These are phyloP conservation scores for Didymellaceae sp. DNA, from an alignment of 2,329 filamentous ascomycete species.

Conservation along the genomic window DNA sequence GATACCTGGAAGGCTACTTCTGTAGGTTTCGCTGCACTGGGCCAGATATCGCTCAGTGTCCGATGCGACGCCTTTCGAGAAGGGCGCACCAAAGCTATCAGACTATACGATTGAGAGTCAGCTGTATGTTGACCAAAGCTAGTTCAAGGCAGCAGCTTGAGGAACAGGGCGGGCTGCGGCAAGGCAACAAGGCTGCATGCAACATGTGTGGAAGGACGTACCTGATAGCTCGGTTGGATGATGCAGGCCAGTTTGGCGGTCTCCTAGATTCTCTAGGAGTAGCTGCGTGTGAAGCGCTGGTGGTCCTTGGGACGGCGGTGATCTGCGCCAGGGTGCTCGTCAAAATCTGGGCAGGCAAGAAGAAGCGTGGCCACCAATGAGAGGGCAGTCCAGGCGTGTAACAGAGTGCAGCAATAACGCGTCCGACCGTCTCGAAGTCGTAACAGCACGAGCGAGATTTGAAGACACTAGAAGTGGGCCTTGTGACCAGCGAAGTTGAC, in stretches of 20 bases:
- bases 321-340: conserved; percentile 6
- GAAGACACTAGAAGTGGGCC: conserved; percentile 33
- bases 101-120: conserved; percentile 24
- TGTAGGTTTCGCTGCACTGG: conserved; percentile 42
- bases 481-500: conserved; percentile 40
- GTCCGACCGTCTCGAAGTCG: conserved; percentile 22
- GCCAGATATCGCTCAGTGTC: conserved; percentile 31
- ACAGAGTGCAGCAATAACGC: conserved; percentile 33
- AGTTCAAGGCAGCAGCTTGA: conserved; percentile 38
- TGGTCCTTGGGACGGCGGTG: conserved; percentile 17
- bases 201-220: conserved; percentile 32
- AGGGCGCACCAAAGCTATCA: conserved; percentile 42
- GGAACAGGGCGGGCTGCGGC: conserved; percentile 23
- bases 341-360: conserved; percentile 19
- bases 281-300: conserved; percentile 7
- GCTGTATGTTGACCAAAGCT: neutral
- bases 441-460: conserved; percentile 28
- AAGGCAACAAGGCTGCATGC: conserved; percentile 16
- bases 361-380: conserved; percentile 22
- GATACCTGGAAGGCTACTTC: conserved; percentile 60
- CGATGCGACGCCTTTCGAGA: conserved; percentile 31
- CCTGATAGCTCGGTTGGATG: conserved; percentile 45
- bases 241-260: conserved; percentile 48
- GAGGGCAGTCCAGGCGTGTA: conserved; percentile 29
- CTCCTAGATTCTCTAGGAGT: conserved; percentile 26